Conservation (phyloP, 2,329 filamentous ascomycete species). For the Paracorniculantispora psalliotae region DNA sequence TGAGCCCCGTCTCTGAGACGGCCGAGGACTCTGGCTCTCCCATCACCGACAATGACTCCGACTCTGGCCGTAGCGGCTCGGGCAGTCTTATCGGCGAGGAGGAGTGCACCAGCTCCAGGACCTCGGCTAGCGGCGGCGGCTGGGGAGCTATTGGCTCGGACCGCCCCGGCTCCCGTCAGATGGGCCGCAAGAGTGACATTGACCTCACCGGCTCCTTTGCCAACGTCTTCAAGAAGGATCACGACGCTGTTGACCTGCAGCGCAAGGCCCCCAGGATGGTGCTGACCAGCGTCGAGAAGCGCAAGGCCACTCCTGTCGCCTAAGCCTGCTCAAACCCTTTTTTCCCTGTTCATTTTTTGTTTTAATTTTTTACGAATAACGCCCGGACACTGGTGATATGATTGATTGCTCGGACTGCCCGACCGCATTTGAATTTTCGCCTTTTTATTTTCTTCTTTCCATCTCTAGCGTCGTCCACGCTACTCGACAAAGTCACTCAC, state of each 20-base stretch:
- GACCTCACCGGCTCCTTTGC: conserved; percentile 55
- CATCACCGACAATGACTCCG: conserved; percentile 68
- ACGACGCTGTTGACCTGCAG: conserved; percentile 55
- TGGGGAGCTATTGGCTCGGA: conserved; percentile 83
- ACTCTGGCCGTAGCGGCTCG: conserved; percentile 66
- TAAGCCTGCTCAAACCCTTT: conserved; percentile 18
- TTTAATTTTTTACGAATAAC: conserved; percentile 31
- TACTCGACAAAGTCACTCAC: neutral
- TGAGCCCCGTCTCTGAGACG: conserved; percentile 84
- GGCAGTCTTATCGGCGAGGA: conserved; percentile 74
- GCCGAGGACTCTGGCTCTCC: conserved; percentile 62
- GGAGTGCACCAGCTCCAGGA: conserved; percentile 67
- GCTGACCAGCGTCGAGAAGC: conserved; percentile 84
- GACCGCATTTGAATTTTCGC: conserved; percentile 25
- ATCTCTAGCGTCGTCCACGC: neutral
- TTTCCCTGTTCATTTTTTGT: conserved; percentile 17
- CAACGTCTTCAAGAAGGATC: conserved; percentile 57
- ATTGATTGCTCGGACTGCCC: conserved; percentile 31
- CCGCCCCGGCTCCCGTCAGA: conserved; percentile 67
- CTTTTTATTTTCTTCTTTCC: conserved; percentile 19
- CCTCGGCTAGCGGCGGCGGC: conserved; percentile 65
- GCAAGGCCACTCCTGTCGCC: conserved; percentile 48
- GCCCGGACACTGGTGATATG: conserved; percentile 32
- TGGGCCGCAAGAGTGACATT: conserved; percentile 57
- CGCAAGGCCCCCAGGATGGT: conserved; percentile 84